Percentiles rank a stretch among this genome's conserved stretches.
These are phyloP conservation scores for Heterobasidion parviporum DNA, from an alignment of 1,284 basidiomycete species.

Conservation along the genomic window DNA sequence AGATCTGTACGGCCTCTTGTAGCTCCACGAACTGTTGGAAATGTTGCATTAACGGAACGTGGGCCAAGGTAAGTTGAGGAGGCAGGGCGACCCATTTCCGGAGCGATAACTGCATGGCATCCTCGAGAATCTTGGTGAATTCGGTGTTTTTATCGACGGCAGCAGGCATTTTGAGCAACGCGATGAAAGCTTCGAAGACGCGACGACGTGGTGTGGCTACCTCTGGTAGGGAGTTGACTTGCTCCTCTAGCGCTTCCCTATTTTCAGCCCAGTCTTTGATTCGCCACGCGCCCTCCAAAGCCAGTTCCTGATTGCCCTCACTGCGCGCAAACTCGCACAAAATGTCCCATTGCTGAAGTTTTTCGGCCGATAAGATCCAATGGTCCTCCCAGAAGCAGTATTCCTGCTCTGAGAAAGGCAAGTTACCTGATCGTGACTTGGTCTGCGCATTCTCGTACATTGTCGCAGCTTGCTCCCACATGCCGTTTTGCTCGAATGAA, in stretches of 20 bases:
- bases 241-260: slow-evolving; percentile 77
- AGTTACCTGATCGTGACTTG: slow-evolving; percentile 74
- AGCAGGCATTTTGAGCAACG: slow-evolving; percentile 64
- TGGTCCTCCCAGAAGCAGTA: slow-evolving; percentile 99
- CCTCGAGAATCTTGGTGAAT: slow-evolving; percentile 85
- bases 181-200: slow-evolving; percentile 93
- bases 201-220: slow-evolving; percentile 88
- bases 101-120: slow-evolving; percentile 94
- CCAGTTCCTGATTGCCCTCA: slow-evolving; percentile 88
- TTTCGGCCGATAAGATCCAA: slow-evolving; percentile 95
- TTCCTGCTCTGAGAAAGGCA: slow-evolving; percentile 93
- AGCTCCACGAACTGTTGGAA: slow-evolving; percentile 99
- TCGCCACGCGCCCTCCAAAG: slow-evolving; percentile 95
- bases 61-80: slow-evolving; percentile 79
- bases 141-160: slow-evolving; percentile 68
- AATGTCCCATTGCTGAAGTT: slow-evolving; percentile 97
- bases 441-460: slow-evolving; percentile 90
- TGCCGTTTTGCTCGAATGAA: slow-evolving; percentile 93
- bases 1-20: slow-evolving; percentile 93
- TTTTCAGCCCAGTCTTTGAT: slow-evolving; percentile 87
- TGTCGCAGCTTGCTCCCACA: slow-evolving; percentile 91
- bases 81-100: slow-evolving; percentile 96
- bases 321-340: slow-evolving; percentile 88
- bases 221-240: slow-evolving; percentile 78
- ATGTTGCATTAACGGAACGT: slow-evolving; percentile 91